These are phyloP conservation scores for Colletotrichum gigasporum DNA, from an alignment of 2,329 filamentous ascomycete genomes.

Conservation along the genomic window DNA sequence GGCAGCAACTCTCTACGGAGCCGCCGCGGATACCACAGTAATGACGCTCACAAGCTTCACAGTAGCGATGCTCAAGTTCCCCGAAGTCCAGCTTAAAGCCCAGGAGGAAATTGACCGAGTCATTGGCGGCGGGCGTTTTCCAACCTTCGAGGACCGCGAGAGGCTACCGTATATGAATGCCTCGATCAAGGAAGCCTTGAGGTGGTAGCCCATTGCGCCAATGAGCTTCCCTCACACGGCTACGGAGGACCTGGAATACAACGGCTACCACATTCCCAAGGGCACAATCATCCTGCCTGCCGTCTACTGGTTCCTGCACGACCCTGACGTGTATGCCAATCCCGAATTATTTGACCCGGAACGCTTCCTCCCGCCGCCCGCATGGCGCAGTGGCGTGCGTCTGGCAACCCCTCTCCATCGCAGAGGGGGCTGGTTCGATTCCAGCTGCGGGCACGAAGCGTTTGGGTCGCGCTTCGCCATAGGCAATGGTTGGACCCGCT, in stretches of 20 bases:
- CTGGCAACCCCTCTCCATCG: too few relatives aligned
- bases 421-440: too few relatives aligned
- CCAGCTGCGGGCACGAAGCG: too few relatives aligned
- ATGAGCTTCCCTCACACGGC: conserved; percentile 57
- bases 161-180: conserved; percentile 52
- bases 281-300: conserved; percentile 58
- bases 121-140: conserved; percentile 46
- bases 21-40: conserved; percentile 41
- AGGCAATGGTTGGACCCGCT: too few relatives aligned
- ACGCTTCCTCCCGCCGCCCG: too few relatives aligned
- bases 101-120: conserved; percentile 48
- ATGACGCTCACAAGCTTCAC: conserved; percentile 35
- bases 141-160: conserved; percentile 46
- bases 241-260: conserved; percentile 57
- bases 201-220: conserved; percentile 51
- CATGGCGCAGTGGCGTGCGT: too few relatives aligned
- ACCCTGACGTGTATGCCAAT: too few relatives aligned
- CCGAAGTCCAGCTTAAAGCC: conserved; percentile 48
- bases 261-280: conserved; percentile 57
- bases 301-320: too few relatives aligned
- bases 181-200: conserved; percentile 52
- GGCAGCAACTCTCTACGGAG: conserved; percentile 40
- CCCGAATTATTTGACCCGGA: too few relatives aligned
- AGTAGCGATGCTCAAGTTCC: conserved; percentile 55
- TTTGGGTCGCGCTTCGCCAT: too few relatives aligned